phyloP scores from a whole-genome alignment of 1,139 yeast genomes.

The Debaryomycetaceae sp. region DNA sequence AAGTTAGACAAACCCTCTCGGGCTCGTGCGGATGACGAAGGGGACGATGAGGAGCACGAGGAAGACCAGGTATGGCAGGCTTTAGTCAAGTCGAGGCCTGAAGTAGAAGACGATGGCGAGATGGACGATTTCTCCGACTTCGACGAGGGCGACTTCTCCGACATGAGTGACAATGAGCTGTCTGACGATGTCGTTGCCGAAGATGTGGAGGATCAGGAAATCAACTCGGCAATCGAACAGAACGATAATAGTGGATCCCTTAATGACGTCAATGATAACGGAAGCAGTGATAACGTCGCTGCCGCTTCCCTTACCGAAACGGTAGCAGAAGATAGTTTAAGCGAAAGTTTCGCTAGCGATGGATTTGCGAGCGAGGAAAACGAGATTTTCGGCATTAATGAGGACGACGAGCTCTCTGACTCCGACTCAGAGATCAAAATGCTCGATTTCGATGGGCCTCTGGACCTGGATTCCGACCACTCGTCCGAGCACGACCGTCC shows the following conservation, averaged over 20 bases:
- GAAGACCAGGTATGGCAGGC: slow-evolving; percentile 92
- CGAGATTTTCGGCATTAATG: slow-evolving; percentile 28
- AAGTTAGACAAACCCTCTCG: slow-evolving; percentile 25
- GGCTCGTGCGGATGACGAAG: slow-evolving; percentile 21
- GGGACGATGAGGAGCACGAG: slow-evolving; percentile 48
- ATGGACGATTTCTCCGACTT: slow-evolving; percentile 43
- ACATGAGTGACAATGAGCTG: slow-evolving; percentile 17
- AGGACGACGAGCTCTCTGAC: slow-evolving; percentile 38
- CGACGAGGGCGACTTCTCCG: slow-evolving; percentile 43
- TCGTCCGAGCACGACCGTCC: slow-evolving; percentile 23
- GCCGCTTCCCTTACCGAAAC: slow-evolving; percentile 13
- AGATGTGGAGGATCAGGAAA: slow-evolving; percentile 22
- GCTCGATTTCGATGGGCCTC: slow-evolving; percentile 14
- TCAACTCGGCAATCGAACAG: slow-evolving; percentile 4
- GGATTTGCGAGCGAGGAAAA: slow-evolving; percentile 20
- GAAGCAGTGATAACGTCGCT: slow-evolving; percentile 5
- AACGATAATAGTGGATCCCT: background rate
- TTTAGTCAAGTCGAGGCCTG: slow-evolving; percentile 79
- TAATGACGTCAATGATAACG: slow-evolving; percentile 10
- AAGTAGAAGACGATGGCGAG: slow-evolving; percentile 57
- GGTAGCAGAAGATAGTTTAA: slow-evolving; percentile 14
- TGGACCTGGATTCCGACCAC: slow-evolving; percentile 13
- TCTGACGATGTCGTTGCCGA: slow-evolving; percentile 22
- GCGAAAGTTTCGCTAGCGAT: slow-evolving; percentile 17
- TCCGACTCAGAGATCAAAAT: slow-evolving; percentile 27